Percentiles rank a stretch among this genome's conserved stretches.
phyloP scores from a whole-genome alignment of 139 green algal species.

The Trebouxia sp. region DNA sequence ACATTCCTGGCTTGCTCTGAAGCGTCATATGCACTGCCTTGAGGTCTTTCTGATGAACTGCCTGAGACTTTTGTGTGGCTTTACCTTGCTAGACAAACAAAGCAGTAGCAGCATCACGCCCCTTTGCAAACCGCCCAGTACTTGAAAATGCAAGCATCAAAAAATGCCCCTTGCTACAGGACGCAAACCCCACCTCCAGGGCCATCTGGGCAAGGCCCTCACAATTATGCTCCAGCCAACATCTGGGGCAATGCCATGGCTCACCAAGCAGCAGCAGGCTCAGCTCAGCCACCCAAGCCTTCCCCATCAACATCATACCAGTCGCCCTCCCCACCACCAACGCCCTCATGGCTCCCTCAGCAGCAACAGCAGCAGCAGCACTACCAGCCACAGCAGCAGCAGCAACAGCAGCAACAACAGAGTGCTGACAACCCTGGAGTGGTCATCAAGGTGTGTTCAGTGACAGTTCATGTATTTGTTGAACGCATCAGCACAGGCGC shows the following conservation, averaged over 20 bases:
- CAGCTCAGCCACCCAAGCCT: neutral
- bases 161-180: no score
- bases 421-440: neutral
- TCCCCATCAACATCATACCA: neutral
- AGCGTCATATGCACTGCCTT: no score
- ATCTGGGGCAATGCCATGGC: slow-evolving; percentile 31
- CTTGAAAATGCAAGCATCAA: no score
- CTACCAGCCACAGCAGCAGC: neutral
- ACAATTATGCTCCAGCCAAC: neutral
- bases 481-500: no score
- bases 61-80: no score
- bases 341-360: neutral
- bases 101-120: no score
- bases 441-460: slow-evolving; percentile 7
- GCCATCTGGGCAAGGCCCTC: neutral
- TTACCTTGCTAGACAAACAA: no score
- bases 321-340: neutral
- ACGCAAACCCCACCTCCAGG: neutral
- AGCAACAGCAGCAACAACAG: slow-evolving; percentile 17
- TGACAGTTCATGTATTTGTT: no score
- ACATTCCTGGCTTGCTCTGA: no score
- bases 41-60: no score
- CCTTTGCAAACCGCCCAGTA: neutral
- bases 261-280: neutral
- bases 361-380: slow-evolving; percentile 29